These are phyloP conservation scores for Phytophthora cryptogea DNA, from an alignment of 352 stramenopile genomes.

Conservation along the genomic window DNA sequence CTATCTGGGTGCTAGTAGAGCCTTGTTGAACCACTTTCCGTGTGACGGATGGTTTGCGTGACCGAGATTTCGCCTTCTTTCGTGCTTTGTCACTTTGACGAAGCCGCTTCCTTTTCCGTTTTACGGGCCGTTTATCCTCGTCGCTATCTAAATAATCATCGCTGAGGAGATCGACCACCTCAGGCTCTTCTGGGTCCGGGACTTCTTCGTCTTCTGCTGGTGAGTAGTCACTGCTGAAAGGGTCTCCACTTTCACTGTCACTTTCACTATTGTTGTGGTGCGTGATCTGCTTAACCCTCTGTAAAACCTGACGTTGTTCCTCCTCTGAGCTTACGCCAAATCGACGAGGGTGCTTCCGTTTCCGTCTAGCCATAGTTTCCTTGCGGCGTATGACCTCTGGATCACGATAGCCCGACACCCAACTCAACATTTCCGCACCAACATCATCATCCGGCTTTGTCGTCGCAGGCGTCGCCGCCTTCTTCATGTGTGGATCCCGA, in stretches of 20 bases:
- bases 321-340: constrained; percentile 50
- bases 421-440: constrained; percentile 53
- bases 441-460: constrained; percentile 34
- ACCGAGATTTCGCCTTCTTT: constrained; percentile 35
- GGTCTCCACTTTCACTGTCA: constrained; percentile 42
- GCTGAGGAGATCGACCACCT: constrained; percentile 48
- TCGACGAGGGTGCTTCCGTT: constrained; percentile 37
- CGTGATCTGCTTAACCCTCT: constrained; percentile 47
- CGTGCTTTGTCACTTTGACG: constrained; percentile 15
- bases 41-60: constrained; percentile 24
- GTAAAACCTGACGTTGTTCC: constrained; percentile 41
- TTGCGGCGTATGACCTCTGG: constrained; percentile 63
- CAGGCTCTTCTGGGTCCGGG: constrained; percentile 37
- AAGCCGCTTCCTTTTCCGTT: constrained; percentile 31
- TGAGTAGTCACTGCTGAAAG: constrained; percentile 48
- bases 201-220: constrained; percentile 42
- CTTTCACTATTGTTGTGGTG: constrained; percentile 20
- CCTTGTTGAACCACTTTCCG: constrained; percentile 22
- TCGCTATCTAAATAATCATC: constrained; percentile 55
- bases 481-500: constrained; percentile 24
- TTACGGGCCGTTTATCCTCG: constrained; percentile 16
- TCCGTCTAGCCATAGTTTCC: constrained; percentile 49
- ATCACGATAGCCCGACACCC: constrained; percentile 58
- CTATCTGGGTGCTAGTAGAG: not conserved
- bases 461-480: constrained; percentile 5